Conservation (phyloP, 78 protist species). For the Dictyostelium purpureum region DNA sequence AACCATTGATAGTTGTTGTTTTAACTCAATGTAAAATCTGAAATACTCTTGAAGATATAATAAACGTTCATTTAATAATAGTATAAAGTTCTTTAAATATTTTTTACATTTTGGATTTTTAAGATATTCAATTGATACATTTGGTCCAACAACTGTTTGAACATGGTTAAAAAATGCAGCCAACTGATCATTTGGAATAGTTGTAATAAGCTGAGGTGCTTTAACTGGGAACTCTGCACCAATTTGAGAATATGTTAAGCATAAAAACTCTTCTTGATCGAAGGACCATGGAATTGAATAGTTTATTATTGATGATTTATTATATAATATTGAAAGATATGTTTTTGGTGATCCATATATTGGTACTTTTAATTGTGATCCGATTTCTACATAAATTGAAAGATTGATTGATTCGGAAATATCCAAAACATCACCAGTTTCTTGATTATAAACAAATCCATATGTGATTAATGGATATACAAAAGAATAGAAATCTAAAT, state of each 20-base stretch:
- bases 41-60: not conserved
- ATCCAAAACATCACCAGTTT: slow-evolving; percentile 14
- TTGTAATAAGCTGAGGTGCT: not conserved
- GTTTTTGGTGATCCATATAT: not conserved
- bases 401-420: not conserved
- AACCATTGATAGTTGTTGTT: not conserved
- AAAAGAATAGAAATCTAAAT: not conserved
- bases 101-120: not conserved
- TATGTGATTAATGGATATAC: slow-evolving; percentile 28
- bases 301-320: not conserved
- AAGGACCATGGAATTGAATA: not conserved
- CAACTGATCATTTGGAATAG: not conserved
- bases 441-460: slow-evolving; percentile 10
- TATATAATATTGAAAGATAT: not conserved
- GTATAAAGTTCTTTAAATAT: not conserved
- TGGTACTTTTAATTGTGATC: not conserved
- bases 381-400: slow-evolving; percentile 22
- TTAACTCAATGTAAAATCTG: not conserved
- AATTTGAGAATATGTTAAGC: not conserved
- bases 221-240: not conserved
- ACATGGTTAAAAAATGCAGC: not conserved
- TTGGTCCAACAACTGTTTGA: not conserved
- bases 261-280: not conserved
- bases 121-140: not conserved
- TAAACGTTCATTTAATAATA: slow-evolving; percentile 1